These are phyloP conservation scores for Mycena rosella DNA, from an alignment of 768 basidiomycete genomes.

Conservation along the genomic window DNA sequence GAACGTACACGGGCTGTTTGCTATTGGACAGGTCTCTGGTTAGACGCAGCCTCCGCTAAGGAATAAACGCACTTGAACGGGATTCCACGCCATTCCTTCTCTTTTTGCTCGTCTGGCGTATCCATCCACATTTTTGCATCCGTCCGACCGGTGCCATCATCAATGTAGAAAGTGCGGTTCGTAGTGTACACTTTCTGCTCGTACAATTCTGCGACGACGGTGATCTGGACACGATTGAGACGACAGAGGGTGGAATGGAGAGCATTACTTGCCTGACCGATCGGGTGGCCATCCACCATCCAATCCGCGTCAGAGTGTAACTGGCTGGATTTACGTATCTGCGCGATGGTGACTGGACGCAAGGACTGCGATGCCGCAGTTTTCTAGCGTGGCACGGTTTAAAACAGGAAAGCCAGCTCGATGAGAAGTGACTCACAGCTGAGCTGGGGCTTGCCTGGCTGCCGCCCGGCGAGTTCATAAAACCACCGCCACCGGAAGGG, in stretches of 20 bases:
- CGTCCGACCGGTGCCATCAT: conserved; percentile 87
- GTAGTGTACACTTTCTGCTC: conserved; percentile 80
- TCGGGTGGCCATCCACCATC: conserved; percentile 82
- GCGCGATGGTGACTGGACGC: conserved; percentile 61
- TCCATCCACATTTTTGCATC: conserved; percentile 91
- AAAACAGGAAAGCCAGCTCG: not conserved
- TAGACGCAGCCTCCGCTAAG: not conserved
- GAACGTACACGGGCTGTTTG: conserved; percentile 68
- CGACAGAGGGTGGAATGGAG: not conserved
- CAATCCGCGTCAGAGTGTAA: conserved; percentile 92
- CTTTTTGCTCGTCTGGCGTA: conserved; percentile 67
- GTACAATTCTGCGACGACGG: conserved; percentile 80
- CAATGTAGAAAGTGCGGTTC: conserved; percentile 82
- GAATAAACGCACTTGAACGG: conserved; percentile 43
- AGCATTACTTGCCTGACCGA: conserved; percentile 74
- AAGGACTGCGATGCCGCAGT: conserved; percentile 55
- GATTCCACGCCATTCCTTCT: conserved; percentile 62
- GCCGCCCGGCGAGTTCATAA: conserved; percentile 56
- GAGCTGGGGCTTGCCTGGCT: conserved; percentile 77
- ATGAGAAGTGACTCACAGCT: conserved; percentile 49
- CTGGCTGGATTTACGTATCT: conserved; percentile 82
- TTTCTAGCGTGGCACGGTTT: conserved; percentile 40
- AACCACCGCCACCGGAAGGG: conserved; percentile 60
- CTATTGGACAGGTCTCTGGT: not conserved
- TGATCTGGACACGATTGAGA: conserved; percentile 63